Evolutionary conservation across 2,329 filamentous ascomycete species (phyloP), one percentile per base, ranked within the genome.

Genomic region (Talaromyces pinophilus): DNA sequence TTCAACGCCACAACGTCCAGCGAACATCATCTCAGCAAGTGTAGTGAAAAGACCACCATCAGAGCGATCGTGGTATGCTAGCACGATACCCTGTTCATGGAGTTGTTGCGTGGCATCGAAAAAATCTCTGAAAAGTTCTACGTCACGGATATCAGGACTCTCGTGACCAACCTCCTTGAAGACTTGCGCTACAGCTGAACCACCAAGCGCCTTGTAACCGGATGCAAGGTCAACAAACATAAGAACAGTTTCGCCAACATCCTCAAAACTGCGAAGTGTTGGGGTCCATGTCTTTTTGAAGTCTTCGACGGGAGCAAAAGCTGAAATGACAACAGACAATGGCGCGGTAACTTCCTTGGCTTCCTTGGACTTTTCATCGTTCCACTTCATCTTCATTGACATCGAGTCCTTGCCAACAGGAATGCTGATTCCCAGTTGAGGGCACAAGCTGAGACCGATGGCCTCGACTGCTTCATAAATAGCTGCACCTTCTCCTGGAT

Each of bases 331-430:
- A 5, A 96, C 85, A 0, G 94, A 96, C 72, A 98, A 87, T 1
- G 95, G 95, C 4, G 95, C 92, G 44, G 92, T 97, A 60, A 98
- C 94, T 70, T 93, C 93, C 81, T 91, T 95, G 15, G 85, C 81
- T 68, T 91, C 85, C 19, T 87, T 86, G 35, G 83, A 86, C 65
- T 85, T 82, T 68, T 83, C 82, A 71, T 94, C 91, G 74, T 88
- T 90, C 95, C 95, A 98, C 65, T 92, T 92, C 73, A 96, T 94
- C 84, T 97, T 97, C 95, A 99, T 98, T 2, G 93, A 97, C 79
- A 96, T 97, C 0, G 94, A 98, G 78, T 99, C 95, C 81, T 99
- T 98, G 64, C 95, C 95, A 8, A 98, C 95, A 3, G 95, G 95
- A 67, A 99, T 98, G 66, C 91, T 92, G 68, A 99, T 88, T 40